A percentile compares a stretch with the other conserved stretches of the same genome.
These are phyloP conservation scores for Fusarium mangiferae DNA, from an alignment of 2,329 filamentous ascomycete species.

Conservation along the genomic window DNA sequence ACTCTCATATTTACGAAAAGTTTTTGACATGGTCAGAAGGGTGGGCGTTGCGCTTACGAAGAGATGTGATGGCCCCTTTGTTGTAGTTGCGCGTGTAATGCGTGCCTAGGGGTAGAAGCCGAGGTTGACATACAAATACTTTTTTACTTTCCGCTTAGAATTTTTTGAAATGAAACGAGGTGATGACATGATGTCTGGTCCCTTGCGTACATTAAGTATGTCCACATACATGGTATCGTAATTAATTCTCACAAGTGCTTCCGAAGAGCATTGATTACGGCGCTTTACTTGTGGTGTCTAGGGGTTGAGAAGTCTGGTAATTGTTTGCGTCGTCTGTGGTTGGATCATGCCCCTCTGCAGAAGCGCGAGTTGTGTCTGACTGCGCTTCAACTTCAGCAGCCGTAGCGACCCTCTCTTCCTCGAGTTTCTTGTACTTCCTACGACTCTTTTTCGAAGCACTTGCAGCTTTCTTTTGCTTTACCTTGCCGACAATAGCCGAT, in stretches of 20 bases:
- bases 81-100: conserved; percentile 61
- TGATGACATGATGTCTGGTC: conserved; percentile 36
- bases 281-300: background rate
- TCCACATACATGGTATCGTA: background rate
- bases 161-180: conserved; percentile 45
- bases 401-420: conserved; percentile 56
- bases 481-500: conserved; percentile 69
- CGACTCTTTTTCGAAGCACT: conserved; percentile 84
- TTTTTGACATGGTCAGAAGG: conserved; percentile 65
- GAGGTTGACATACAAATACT: conserved; percentile 68
- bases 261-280: background rate
- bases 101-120: conserved; percentile 62
- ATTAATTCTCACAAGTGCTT: background rate
- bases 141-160: conserved; percentile 55
- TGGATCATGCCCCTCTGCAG: background rate
- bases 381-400: background rate
- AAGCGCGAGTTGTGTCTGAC: background rate
- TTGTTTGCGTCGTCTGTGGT: background rate
- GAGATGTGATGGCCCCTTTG: conserved; percentile 61
- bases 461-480: conserved; percentile 75
- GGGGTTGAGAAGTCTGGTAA: background rate
- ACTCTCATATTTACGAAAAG: conserved; percentile 68
- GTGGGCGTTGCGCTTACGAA: conserved; percentile 60
- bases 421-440: conserved; percentile 78
- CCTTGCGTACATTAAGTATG: background rate